Base-by-base conservation (phyloP, 1,139 yeast species). In the Zygosaccharomyces pseudobailii region DNA sequence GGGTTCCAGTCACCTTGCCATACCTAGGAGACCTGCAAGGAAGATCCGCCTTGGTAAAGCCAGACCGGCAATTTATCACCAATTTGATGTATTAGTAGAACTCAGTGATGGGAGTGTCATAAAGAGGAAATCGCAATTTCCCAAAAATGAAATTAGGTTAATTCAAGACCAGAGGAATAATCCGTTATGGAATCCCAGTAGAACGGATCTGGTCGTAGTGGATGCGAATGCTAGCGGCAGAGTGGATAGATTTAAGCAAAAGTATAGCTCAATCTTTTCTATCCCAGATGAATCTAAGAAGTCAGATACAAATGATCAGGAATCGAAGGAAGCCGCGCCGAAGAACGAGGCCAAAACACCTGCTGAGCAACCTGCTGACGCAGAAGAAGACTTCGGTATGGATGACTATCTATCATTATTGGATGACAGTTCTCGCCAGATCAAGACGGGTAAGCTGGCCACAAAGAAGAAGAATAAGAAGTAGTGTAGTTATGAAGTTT, bases 71-170 rank as follows among this genome's bases (percentile, higher is more conserved):
- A 85, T 90, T 39, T 90, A 87, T 69, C 79, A 90, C 70, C 88
- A 87, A 64, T 92, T 92, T 64, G 90, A 90, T 54, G 86, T 94
- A 35, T 70, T 77, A 40, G 90, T 92, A 9, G 96, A 90, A 68
- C 76, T 90, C 49, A 84, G 95, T 57, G 97, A 92, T 65, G 98
- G 98, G 2, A 85, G 96, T 27, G 95, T 95, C 1, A 74, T 88
- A 33, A 74, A 73, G 33, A 78, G 98, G 69, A 76, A 87, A 61
- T 82, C 96, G 0, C 96, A 87, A 56, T 89, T 82, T 49, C 97
- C 98, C 5, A 85, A 88, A 61, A 84, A 79, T 48, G 96, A 92
- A 64, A 75, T 87, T 63, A 76, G 95, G 68, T 80, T 88, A 79
- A 79, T 92, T 59, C 80, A 82, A 46, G 98, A 92, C 69, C 95